A percentile compares a stretch with the other conserved stretches of the same genome.
These are phyloP conservation scores for Penicillium griseofulvum DNA, from an alignment of 2,329 filamentous ascomycete genomes.

Conservation along the genomic window DNA sequence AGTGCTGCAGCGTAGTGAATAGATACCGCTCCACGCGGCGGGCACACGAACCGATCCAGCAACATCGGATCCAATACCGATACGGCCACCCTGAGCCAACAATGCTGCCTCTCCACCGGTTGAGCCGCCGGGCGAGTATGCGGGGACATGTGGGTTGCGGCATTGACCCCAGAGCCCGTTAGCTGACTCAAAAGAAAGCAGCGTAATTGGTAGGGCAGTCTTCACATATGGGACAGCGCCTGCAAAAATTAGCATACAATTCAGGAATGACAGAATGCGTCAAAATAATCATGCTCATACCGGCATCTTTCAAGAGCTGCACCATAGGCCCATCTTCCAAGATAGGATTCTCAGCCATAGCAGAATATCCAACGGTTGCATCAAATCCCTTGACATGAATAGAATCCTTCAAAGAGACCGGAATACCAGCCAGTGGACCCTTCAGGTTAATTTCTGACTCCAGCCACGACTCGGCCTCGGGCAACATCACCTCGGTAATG, in stretches of 20 bases:
- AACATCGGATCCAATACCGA: constrained; percentile 88
- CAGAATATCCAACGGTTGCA: constrained; percentile 75
- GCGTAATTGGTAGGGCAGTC: constrained; percentile 82
- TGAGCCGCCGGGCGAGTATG: constrained; percentile 83
- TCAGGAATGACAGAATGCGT: not conserved
- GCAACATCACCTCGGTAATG: constrained; percentile 80
- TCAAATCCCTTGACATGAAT: constrained; percentile 82
- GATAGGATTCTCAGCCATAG: constrained; percentile 66
- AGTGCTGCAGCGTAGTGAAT: constrained; percentile 80
- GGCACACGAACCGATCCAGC: constrained; percentile 84
- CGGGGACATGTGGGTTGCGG: constrained; percentile 78
- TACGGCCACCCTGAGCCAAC: constrained; percentile 75
- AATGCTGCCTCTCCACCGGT: constrained; percentile 83
- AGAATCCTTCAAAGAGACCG: constrained; percentile 76
- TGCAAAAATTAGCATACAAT: constrained; percentile 20
- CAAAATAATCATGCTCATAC: constrained; percentile 23
- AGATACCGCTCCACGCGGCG: constrained; percentile 87
- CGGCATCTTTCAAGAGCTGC: constrained; percentile 77
- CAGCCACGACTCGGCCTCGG: constrained; percentile 72
- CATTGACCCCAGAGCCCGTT: constrained; percentile 78
- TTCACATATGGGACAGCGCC: constrained; percentile 89
- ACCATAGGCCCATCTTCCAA: constrained; percentile 69
- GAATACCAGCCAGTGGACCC: constrained; percentile 82
- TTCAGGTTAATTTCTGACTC: constrained; percentile 65
- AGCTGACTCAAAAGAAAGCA: constrained; percentile 80